phyloP scores from a whole-genome alignment of 2,329 filamentous ascomycete species.

The Xylaria sp. region DNA sequence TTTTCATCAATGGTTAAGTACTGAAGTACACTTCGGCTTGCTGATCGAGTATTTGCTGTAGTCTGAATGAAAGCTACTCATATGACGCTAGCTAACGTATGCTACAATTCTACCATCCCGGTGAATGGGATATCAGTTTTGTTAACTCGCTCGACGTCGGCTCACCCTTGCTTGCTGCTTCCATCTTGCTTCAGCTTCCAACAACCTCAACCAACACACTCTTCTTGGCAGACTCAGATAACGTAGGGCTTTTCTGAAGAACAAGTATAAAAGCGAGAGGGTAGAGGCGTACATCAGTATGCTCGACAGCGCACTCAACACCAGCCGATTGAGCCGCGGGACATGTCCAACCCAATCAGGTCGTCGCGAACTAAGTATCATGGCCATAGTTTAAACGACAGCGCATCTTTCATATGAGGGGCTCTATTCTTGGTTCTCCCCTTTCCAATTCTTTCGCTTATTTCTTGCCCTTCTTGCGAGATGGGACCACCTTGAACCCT shows the following conservation, averaged over 20 bases:
- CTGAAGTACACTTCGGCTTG: no score
- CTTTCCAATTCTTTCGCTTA: slow-evolving; percentile 47
- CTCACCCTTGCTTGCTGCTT: slow-evolving; percentile 1
- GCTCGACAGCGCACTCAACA: neutral
- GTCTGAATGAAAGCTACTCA: neutral
- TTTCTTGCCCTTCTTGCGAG: slow-evolving; percentile 92
- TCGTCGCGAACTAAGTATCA: no score
- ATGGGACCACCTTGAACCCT: slow-evolving; percentile 89
- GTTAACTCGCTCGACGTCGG: neutral
- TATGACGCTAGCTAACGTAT: neutral
- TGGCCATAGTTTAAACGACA: neutral
- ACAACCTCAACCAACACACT: neutral
- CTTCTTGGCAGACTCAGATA: neutral
- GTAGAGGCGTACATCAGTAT: neutral
- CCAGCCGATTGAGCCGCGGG: neutral
- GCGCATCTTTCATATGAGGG: neutral
- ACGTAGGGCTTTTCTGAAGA: neutral
- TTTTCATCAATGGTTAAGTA: no score
- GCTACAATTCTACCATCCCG: no score
- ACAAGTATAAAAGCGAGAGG: neutral
- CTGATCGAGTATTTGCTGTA: no score
- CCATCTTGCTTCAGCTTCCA: neutral
- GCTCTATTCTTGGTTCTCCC: neutral
- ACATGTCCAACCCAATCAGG: neutral
- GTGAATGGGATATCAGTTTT: neutral